Evolutionary conservation across 78 protist genomes (phyloP), one percentile per base, ranked within the genome.

Genomic region (Speleostelium caveatum): DNA sequence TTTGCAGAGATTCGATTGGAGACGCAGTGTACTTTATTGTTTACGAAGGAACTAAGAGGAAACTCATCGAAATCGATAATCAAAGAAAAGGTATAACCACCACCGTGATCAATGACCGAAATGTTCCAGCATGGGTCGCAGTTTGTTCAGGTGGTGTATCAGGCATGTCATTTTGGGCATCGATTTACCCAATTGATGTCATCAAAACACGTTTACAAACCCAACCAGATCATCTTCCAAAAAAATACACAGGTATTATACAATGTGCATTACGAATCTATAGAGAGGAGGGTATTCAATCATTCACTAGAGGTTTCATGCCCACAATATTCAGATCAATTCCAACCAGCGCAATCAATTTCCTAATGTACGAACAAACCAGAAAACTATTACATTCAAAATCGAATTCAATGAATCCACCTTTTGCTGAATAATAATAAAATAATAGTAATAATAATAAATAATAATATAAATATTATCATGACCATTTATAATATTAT

Each of bases 151-250:
- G 94, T 63, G 94, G 94, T 42, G 32, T 56, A 26, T 86, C 94
- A 28, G 94, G 94, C 19, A 60, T 75, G 77, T 41, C 75, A 38
- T 87, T 77, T 45, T 87, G 94, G 94, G 28, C 38, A 21, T 58
- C 79, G 16, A 87, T 87, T 19, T 87, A 87, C 35, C 94, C 94
- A 19, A 39, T 87, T 35, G 94, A 87, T 61, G 94, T 87, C 5
- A 76, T 87, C 22, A 87, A 87, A 45, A 66, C 72, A 14, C 26
- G 80, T 30, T 32, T 76, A 55, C 88, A 76, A 39, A 75, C 86
- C 6, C 94, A 77, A 55, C 86, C 88, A 24, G 65, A 80, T 49
- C 58, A 80, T 30, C 16, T 42, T 14, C 79, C 88, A 38, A 26
- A 49, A 17, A 42, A 36, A 36, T 69, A 87, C 24, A 63, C 39